Evolutionary conservation across 768 basidiomycete species (phyloP), one percentile per base, ranked within the genome.

Genomic region (Leccinum subgranulosum): DNA sequence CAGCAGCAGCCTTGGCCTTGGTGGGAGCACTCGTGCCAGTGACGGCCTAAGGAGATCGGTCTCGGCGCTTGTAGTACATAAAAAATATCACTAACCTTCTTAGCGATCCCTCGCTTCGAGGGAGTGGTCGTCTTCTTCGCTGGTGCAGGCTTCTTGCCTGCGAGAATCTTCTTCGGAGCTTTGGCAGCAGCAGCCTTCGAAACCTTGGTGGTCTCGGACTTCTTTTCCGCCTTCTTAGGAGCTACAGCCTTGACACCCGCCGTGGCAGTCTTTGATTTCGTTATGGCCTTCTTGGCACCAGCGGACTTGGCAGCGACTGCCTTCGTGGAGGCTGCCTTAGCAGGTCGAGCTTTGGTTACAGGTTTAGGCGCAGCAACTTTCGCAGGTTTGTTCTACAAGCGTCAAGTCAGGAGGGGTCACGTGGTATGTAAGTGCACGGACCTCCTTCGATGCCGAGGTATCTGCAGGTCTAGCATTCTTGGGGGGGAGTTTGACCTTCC

Each of bases 401-500:
- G 49, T 57, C 52, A 55, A 43, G 54, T 66, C 41, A 70, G 45
- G 17, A 48, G 29, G 39, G 49, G 55, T 61, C 67, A 64, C 58
- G 64, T 74, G 71, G 47, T 57, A 54, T 50, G 4, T 50, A 28
- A 27, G 54, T 56, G 61, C 51, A 72, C 78, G 71, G 66, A 84
- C 83, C 80, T 84, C 83, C 69, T 84, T 84, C n/a, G 81, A 77
- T 53, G 82, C 82, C 60, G 71, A 72, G 43, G 71, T 69, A 62
- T 82, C 84, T n/a, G 75, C 66, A 36, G 78, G 76, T 64, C 78
- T 76, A 31, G 62, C 60, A 19, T 60, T 67, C 77, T 88, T 92
- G 49, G 87, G 83, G 27, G 87, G 81, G 27, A 91, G 81, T 73
- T 88, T 90, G 64, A 85, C 81, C 59, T 81, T 80, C 41, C 83